phyloP scores from a whole-genome alignment of 768 basidiomycete species.

The Paxillus rubicundulus region DNA sequence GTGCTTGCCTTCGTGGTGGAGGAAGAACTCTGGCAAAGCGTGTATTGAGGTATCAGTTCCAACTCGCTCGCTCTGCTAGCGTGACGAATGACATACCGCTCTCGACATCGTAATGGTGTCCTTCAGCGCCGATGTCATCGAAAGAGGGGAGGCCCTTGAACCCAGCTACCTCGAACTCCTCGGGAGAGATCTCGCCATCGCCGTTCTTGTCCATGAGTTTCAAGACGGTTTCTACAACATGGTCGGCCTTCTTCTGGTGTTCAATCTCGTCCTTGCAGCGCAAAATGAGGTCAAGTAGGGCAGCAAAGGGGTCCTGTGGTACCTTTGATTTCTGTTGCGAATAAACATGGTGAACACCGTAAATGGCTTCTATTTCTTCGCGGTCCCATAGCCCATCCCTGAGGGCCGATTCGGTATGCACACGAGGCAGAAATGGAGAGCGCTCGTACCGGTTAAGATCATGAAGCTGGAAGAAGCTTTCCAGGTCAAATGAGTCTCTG shows the following conservation, averaged over 20 bases:
- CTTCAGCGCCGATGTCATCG: constrained; percentile 80
- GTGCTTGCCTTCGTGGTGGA: constrained; percentile 88
- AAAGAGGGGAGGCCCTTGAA: constrained; percentile 80
- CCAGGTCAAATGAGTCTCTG: constrained; percentile 78
- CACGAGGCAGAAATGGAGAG: not conserved
- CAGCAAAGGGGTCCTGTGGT: not conserved
- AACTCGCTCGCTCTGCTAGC: not conserved
- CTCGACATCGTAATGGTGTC: constrained; percentile 91
- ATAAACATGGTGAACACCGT: constrained; percentile 92
- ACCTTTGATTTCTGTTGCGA: constrained; percentile 80
- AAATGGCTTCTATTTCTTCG: constrained; percentile 92
- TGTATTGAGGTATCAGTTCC: constrained; percentile 1
- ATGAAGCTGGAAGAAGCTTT: constrained; percentile 94
- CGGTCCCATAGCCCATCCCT: constrained; percentile 82
- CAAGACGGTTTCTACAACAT: constrained; percentile 72
- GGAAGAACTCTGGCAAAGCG: constrained; percentile 73
- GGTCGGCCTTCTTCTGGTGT: constrained; percentile 78
- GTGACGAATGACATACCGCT: constrained; percentile 57
- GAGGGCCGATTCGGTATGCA: not conserved
- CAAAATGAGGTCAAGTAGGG: not conserved
- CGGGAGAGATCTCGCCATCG: constrained; percentile 66
- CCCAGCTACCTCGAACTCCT: constrained; percentile 73
- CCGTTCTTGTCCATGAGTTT: constrained; percentile 66
- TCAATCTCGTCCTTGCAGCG: constrained; percentile 62
- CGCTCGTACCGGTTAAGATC: constrained; percentile 75